phyloP scores from a whole-genome alignment of 2,329 filamentous ascomycete genomes.

The Truncatella angustata region DNA sequence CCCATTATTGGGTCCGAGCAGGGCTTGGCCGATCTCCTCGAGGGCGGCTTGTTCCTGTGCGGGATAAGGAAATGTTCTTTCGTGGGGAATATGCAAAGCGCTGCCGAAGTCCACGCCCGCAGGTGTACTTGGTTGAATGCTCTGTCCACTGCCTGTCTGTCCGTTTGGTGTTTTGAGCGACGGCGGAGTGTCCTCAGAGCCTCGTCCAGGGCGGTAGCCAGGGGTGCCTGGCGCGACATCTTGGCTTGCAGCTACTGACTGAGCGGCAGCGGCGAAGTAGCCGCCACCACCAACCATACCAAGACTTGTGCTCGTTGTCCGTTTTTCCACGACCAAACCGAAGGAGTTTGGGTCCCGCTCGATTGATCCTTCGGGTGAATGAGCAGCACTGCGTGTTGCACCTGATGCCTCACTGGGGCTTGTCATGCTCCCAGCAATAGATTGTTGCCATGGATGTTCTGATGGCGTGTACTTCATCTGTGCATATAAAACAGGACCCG shows the following conservation, averaged over 20 bases:
- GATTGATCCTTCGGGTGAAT: conserved; percentile 73
- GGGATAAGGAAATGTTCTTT: conserved; percentile 11
- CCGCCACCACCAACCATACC: conserved; percentile 44
- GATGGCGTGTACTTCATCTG: conserved; percentile 37
- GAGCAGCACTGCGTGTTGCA: conserved; percentile 70
- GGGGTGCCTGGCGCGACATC: not conserved
- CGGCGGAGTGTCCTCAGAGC: conserved; percentile 18
- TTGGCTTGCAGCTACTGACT: not conserved
- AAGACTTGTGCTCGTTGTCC: conserved; percentile 52
- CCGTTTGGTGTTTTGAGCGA: conserved; percentile 17
- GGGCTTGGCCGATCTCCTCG: not conserved
- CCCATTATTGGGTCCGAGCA: not conserved
- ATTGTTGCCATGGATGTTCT: conserved; percentile 44
- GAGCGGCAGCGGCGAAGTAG: conserved; percentile 40
- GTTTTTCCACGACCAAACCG: conserved; percentile 48
- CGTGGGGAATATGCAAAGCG: conserved; percentile 14
- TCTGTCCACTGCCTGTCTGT: conserved; percentile 22
- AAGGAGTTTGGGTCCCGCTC: conserved; percentile 59
- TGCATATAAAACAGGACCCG: conserved; percentile 42
- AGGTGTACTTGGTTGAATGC: conserved; percentile 12
- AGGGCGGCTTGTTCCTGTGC: conserved; percentile 14
- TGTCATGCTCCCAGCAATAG: conserved; percentile 66
- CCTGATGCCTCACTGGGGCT: conserved; percentile 85
- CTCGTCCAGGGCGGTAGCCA: conserved; percentile 1
- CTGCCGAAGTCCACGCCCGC: conserved; percentile 14